phyloP scores from a whole-genome alignment of 2,329 filamentous ascomycete species.

The Monilinia fructigena region DNA sequence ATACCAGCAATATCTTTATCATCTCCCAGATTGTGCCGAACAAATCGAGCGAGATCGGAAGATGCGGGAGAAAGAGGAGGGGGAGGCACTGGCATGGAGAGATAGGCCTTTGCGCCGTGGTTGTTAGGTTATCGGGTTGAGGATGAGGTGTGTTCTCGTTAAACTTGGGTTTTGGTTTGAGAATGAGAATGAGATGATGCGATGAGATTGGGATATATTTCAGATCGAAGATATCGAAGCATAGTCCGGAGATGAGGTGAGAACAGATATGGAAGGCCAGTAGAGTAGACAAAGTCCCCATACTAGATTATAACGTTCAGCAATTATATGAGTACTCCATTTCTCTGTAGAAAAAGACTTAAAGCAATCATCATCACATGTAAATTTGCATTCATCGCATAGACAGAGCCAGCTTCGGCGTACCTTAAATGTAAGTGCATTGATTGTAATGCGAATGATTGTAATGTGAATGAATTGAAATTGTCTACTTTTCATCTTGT shows the following conservation, averaged over 20 bases:
- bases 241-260: neutral
- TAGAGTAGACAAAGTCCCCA: neutral
- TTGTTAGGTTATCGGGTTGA: constrained; percentile 45
- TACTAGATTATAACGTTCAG: neutral
- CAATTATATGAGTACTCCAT: neutral
- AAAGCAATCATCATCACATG: neutral
- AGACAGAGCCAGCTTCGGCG: no score
- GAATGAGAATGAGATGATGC: no score
- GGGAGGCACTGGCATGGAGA: constrained; percentile 44
- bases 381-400: neutral
- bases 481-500: neutral
- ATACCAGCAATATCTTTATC: constrained; percentile 61
- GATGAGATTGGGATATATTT: neutral
- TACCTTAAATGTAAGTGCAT: neutral
- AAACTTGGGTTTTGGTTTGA: neutral
- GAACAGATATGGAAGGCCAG: neutral
- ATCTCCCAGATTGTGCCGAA: constrained; percentile 54
- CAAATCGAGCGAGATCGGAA: constrained; percentile 55
- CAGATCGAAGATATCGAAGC: neutral
- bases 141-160: constrained; percentile 38
- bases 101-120: constrained; percentile 44
- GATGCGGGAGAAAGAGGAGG: constrained; percentile 42
- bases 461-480: neutral
- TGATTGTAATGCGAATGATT: neutral
- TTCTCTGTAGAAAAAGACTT: neutral